Conservation (phyloP, 2,329 filamentous ascomycete genomes). For the Aphanocladium album region DNA sequence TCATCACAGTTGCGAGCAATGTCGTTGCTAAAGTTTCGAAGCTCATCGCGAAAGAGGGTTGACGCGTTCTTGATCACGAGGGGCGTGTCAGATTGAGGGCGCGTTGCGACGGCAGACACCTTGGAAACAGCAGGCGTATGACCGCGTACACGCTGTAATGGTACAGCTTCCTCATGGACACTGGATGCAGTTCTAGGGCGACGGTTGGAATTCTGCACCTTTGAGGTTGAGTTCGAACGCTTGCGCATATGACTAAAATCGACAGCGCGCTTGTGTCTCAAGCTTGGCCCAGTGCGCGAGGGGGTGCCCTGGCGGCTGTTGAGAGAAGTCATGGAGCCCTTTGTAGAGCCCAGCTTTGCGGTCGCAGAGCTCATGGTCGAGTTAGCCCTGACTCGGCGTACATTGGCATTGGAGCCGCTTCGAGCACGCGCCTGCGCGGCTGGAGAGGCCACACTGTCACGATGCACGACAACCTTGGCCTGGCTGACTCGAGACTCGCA, state of each 20-base stretch:
- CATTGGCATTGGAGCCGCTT: constrained; percentile 27
- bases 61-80: constrained; percentile 24
- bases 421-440: constrained; percentile 26
- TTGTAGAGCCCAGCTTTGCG: constrained; percentile 28
- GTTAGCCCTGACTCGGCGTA: constrained; percentile 25
- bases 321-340: constrained; percentile 46
- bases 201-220: constrained; percentile 14
- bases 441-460: constrained; percentile 33
- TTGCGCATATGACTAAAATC: constrained; percentile 49
- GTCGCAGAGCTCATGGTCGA: constrained; percentile 26
- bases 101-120: constrained; percentile 19
- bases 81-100: constrained; percentile 22
- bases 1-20: constrained; percentile 89
- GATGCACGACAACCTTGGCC: constrained; percentile 65
- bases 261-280: constrained; percentile 48
- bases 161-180: not conserved
- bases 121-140: constrained; percentile 26
- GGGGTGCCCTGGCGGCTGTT: constrained; percentile 41
- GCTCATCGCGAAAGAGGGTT: constrained; percentile 61
- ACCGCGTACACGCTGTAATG: constrained; percentile 17
- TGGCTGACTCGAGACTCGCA: constrained; percentile 49
- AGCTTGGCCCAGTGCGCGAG: constrained; percentile 35
- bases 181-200: constrained; percentile 5
- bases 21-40: constrained; percentile 76
- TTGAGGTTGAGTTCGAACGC: constrained; percentile 27